A percentile compares a stretch with the other conserved stretches of the same genome.
These are phyloP conservation scores for Aspergillus amoenus DNA, from an alignment of 2,329 filamentous ascomycete genomes.

Conservation along the genomic window DNA sequence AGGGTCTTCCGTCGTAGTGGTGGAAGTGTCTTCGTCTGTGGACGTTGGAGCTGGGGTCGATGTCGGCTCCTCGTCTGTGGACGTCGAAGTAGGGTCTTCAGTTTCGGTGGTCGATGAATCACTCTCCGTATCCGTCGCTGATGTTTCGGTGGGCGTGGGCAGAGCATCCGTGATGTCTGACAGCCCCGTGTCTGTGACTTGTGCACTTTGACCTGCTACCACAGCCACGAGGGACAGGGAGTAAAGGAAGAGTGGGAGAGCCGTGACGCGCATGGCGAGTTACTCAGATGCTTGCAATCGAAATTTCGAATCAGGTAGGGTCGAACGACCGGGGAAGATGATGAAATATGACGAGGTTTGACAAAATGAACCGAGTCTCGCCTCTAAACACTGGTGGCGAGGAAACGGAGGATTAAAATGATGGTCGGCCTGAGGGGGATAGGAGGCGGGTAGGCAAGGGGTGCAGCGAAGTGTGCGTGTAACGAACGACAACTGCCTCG, in stretches of 20 bases:
- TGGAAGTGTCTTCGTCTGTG: conserved; percentile 9
- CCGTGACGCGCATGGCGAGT: conserved; percentile 32
- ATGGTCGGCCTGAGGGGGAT: no score
- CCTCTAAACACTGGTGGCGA: neutral
- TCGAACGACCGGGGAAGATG: conserved; percentile 4
- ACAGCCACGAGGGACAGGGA: conserved; percentile 34
- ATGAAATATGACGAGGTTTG: neutral
- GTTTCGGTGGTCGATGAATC: conserved; percentile 14
- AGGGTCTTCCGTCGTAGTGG: conserved; percentile 3
- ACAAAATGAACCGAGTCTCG: neutral
- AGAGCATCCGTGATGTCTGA: conserved; percentile 13
- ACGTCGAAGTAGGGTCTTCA: conserved; percentile 13
- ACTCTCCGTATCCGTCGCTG: conserved; percentile 15
- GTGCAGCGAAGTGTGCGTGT: conserved; percentile 12
- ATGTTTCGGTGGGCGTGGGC: conserved; percentile 17
- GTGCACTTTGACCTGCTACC: conserved; percentile 28
- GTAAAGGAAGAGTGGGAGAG: conserved; percentile 33
- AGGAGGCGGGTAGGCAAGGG: conserved; percentile 2
- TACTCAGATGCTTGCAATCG: neutral
- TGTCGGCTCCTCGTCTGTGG: conserved; percentile 4
- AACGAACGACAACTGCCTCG: conserved; percentile 20
- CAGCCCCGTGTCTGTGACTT: conserved; percentile 13
- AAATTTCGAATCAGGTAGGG: neutral
- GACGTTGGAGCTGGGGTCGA: conserved; percentile 14
- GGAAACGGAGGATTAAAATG: neutral